phyloP scores from a whole-genome alignment of 495 filamentous ascomycete genomes.

The Cercophora scortea region DNA sequence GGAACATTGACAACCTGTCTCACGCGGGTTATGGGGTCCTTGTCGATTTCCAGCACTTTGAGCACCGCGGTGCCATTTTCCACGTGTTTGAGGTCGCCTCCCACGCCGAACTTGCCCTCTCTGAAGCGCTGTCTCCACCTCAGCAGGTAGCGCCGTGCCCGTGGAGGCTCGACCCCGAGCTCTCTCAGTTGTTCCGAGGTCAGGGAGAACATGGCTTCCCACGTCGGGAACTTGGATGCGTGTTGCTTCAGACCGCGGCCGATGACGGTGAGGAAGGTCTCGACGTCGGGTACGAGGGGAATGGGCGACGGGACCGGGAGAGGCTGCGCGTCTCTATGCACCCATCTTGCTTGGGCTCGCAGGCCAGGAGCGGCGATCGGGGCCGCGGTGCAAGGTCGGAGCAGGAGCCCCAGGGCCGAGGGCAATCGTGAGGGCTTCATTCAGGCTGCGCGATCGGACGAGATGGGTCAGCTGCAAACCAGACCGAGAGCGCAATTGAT shows the following conservation, averaged over 20 bases:
- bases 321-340: slow-evolving; percentile 25
- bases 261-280: slow-evolving; percentile 86
- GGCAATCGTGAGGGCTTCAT: slow-evolving; percentile 24
- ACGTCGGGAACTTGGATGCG: slow-evolving; percentile 73
- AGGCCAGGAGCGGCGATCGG: slow-evolving; percentile 12
- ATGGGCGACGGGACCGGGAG: slow-evolving; percentile 60
- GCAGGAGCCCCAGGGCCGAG: slow-evolving; percentile 21
- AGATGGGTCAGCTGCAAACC: background rate
- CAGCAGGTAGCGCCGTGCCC: slow-evolving; percentile 73
- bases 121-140: slow-evolving; percentile 80
- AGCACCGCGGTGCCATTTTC: slow-evolving; percentile 64
- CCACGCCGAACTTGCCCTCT: slow-evolving; percentile 64
- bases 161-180: slow-evolving; percentile 77
- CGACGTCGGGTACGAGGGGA: slow-evolving; percentile 75
- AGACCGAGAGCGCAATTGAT: background rate
- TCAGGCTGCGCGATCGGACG: slow-evolving; percentile 5
- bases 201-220: slow-evolving; percentile 80
- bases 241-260: slow-evolving; percentile 78
- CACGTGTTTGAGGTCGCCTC: slow-evolving; percentile 69
- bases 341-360: slow-evolving; percentile 21
- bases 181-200: slow-evolving; percentile 69
- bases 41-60: slow-evolving; percentile 54
- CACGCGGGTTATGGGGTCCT: slow-evolving; percentile 8
- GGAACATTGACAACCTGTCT: slow-evolving; percentile 65
- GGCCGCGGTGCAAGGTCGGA: slow-evolving; percentile 17